These are phyloP conservation scores for Stephania yunnanensis DNA, from an alignment of 164 flowering plant species.

Conservation along the genomic window DNA sequence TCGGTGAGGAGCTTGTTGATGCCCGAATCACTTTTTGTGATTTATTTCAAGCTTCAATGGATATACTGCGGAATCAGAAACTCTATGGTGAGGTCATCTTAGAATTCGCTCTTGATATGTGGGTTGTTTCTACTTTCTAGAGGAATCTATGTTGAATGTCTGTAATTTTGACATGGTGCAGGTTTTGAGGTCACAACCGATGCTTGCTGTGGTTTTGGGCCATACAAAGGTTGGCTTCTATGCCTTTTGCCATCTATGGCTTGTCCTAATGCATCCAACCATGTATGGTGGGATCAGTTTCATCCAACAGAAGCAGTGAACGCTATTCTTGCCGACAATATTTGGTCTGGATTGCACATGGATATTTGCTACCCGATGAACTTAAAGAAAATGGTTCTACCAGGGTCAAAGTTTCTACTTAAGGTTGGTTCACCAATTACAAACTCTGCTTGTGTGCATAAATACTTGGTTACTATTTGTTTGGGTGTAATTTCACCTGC, in stretches of 20 bases:
- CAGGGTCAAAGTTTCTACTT: slow-evolving; percentile 12
- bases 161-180: slow-evolving; percentile 16
- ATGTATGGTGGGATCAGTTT: slow-evolving; percentile 95
- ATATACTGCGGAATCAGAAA: slow-evolving; percentile 49
- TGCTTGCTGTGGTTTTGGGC: slow-evolving; percentile 90
- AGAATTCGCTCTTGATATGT: not conserved
- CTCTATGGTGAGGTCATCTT: slow-evolving; percentile 48
- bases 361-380: slow-evolving; percentile 81
- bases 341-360: slow-evolving; percentile 73
- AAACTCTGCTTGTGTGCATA: not conserved
- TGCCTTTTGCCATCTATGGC: slow-evolving; percentile 77
- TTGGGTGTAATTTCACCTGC: too few relatives aligned
- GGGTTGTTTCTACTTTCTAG: too few relatives aligned
- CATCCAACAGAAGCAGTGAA: slow-evolving; percentile 91
- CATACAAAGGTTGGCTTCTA: slow-evolving; percentile 64
- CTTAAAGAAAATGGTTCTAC: slow-evolving; percentile 50
- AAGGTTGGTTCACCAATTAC: not conserved
- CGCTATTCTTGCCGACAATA: slow-evolving; percentile 77
- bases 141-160: too few relatives aligned
- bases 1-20: slow-evolving; percentile 47
- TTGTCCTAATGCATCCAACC: slow-evolving; percentile 59
- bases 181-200: slow-evolving; percentile 60
- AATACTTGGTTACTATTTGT: too few relatives aligned
- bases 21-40: slow-evolving; percentile 68
- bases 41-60: slow-evolving; percentile 67